These are phyloP conservation scores for Fusarium poae DNA, from an alignment of 2,329 filamentous ascomycete genomes.

Conservation along the genomic window DNA sequence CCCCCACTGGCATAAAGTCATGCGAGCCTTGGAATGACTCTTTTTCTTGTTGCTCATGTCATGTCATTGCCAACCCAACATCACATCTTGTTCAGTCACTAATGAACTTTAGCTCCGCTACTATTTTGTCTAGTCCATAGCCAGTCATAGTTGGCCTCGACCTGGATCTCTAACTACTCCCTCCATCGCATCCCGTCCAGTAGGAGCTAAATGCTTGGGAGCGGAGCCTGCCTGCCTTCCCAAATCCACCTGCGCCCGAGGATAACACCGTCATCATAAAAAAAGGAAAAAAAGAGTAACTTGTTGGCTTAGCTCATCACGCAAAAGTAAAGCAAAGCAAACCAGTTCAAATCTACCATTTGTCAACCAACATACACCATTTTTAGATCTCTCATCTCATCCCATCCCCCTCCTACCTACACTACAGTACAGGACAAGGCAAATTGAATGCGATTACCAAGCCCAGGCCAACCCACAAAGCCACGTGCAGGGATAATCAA, in stretches of 20 bases:
- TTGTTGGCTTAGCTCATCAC: neutral
- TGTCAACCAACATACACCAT: too few species aligned
- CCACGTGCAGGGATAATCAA: constrained; percentile 10
- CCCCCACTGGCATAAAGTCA: neutral
- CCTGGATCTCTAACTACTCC: neutral
- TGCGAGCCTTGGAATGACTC: neutral
- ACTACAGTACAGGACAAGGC: too few species aligned
- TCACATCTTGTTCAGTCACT: neutral
- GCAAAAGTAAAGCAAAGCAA: neutral
- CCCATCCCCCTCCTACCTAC: too few species aligned
- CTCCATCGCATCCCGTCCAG: constrained; percentile 13
- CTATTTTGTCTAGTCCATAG: neutral
- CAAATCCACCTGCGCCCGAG: constrained; percentile 1
- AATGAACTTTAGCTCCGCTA: neutral
- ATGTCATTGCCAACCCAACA: too few species aligned
- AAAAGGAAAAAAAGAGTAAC: too few species aligned
- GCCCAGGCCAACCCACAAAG: neutral
- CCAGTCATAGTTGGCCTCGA: neutral
- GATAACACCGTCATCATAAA: neutral
- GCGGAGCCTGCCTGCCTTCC: neutral
- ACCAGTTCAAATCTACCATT: neutral
- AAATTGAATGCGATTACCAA: constrained; percentile 5
- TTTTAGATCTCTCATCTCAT: too few species aligned
- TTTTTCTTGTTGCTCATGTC: neutral
- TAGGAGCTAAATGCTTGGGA: constrained; percentile 9